Evolutionary conservation across 345 rosid genomes (phyloP), one percentile per base, ranked within the genome.

Genomic region (Ceriops tagal): DNA sequence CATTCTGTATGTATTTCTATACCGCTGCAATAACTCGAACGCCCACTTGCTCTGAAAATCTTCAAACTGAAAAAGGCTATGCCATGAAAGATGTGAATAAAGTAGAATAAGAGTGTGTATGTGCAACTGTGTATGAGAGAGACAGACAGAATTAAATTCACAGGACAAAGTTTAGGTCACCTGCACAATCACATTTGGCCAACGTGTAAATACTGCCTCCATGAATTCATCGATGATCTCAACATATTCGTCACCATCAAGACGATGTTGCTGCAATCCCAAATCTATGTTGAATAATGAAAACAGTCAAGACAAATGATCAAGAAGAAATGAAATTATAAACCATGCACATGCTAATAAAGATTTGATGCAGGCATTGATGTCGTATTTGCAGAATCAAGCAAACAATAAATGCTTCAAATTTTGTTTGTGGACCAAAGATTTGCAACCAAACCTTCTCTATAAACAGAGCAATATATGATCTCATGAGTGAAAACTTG

Each of bases 31-130:
- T 73, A 95, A 80, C 87, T 91, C 91, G 83, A 95, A 89, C 57
- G 99, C 99, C 99, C 99, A 95, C 83, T 95, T 95, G 91, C 99
- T 95, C 81, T 95, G 97, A 80, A 95, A 95, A 85, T 95, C 99
- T 83, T 95, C 99, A 79, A 95, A 95, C 97, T 95, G 83, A 75
- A 79, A 63, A 71, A 63, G 71, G 64, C 56, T 24, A 59, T 43
- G 58, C 22, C 49, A 43, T 65, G 57, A 74, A 61, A 32, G 69
- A 64, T 26, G 24, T 52, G 28, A 37, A 16, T 35, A 70, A 62
- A 49, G 60, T 55, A 37, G 52, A 43, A 39, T 39, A 10, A 3
- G 49, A 43, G 19, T 13, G 18, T 43, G 19, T 3, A 43, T 18
- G 1, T 43, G 49, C 49, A 5, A 7, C 37, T 43, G 18, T 43